Base-by-base conservation (phyloP, 495 filamentous ascomycete genomes). In the Paragyromitra xinjiangensis region DNA sequence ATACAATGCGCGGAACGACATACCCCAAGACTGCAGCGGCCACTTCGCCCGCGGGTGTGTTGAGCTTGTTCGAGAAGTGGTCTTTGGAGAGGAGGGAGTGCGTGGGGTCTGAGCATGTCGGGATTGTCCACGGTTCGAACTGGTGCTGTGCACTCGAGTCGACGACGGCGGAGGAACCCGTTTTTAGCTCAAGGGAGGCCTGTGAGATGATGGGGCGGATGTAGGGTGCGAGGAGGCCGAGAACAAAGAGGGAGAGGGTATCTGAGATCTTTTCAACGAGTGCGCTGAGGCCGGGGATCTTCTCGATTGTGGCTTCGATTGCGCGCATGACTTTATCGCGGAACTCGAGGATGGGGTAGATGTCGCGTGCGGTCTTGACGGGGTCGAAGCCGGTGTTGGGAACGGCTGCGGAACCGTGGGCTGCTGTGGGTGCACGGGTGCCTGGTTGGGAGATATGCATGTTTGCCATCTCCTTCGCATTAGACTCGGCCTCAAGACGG, bases 11-110 rank as follows among this genome's bases (percentile, higher is more conserved):
- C 73, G 95, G 94, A 2, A 94, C 92, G 40, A 91, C 89, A 81
- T 95, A 98, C 86, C 92, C 87, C 5, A 98, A 84, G 64, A 97
- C 91, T 0, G 88, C 89, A 1, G 91, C 85, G 8, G 94, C 94
- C 24, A 98, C 89, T 24, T 92, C 88, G 12, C 95, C 95, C 2
- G 94, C 94, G 61, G 93, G 93, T 40, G 92, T 87, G 84, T 98
- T 98, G 39, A 98, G 87, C 40, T 94, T 86, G 84, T 98, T 97
- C 76, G 92, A 92, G 81, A 98, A 98, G 83, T 99, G 95, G 80
- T 99, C 95, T 84, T 98, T 98, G 71, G 93, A 94, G 6, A 98
- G 88, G 84, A 98, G 89, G 11, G 92, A 95, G 86, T 98, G 95
- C 3, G 95, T 99, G 6, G 95, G 95, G 83, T 98, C 91, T 14